Evolutionary conservation across 2,329 filamentous ascomycete genomes (phyloP), one percentile per base, ranked within the genome.

Genomic region (Didymella keratinophila): DNA sequence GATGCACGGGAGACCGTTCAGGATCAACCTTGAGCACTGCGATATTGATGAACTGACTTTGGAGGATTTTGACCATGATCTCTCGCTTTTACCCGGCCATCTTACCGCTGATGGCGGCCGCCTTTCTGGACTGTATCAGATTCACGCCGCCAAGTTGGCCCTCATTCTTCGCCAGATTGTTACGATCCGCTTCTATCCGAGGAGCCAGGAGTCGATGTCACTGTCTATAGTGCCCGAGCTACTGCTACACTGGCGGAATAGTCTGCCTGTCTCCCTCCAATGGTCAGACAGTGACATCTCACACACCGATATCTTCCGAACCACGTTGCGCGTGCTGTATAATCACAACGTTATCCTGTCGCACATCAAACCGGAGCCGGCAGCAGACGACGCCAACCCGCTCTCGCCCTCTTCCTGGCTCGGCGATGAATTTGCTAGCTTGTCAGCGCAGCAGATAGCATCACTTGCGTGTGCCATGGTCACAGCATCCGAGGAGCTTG

Each of bases 101-200:
- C 27, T 30, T n/a, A 21, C 27, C 3, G 9, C 43, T 11, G 36
- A 42, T 5, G 16, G 27, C 18, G 23, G 23, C 9, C 54, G 36
- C 11, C 47, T 57, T 14, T 46, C 25, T 27, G 48, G 54, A n/a
- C 46, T 43, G 8, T 57, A 57, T 25, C 54, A 57, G 4, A 47
- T 57, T 7, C 48, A 57, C 16, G 34, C 43, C n/a, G 37, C 43
- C 9, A 52, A 43, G 30, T 36, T 57, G 5, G 54, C 48, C 10
- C 54, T 57, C 7, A n/a, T 57, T 23, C 54, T 57, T 36, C 54
- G 54, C n/a, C 47, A 52, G 34, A 57, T 57, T 10, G 54, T 57
- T n/a, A 57, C 25, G 3, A 18, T 43, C 20, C 54, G 54, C 16
- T 57, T 57, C 36, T 57, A 57, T 36, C 54, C 54, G 9, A 11